phyloP scores from a whole-genome alignment of 805 yeast species.

The Candida methanosorbosa region DNA sequence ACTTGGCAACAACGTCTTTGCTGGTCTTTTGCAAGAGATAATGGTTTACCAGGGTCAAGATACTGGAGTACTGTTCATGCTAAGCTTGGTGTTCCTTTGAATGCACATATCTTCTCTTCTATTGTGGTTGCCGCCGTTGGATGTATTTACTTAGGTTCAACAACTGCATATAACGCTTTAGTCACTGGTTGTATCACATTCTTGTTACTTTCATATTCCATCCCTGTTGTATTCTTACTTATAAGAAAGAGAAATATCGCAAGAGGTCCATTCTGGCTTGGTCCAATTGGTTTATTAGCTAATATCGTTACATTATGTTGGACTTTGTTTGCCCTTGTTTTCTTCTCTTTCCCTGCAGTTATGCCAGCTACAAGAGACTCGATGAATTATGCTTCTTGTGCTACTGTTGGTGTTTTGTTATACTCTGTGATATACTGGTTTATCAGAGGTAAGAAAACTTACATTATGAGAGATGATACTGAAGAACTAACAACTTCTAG shows the following conservation, averaged over 20 bases:
- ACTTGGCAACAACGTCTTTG: conserved; percentile 63
- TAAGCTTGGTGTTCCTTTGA: conserved; percentile 44
- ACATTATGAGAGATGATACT: conserved; percentile 8
- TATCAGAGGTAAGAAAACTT: conserved; percentile 22
- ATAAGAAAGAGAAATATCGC: conserved; percentile 41
- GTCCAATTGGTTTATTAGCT: conserved; percentile 40
- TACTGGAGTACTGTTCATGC: conserved; percentile 41
- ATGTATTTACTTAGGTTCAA: conserved; percentile 55
- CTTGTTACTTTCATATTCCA: conserved; percentile 45
- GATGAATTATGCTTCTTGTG: conserved; percentile 64
- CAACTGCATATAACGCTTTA: conserved; percentile 60
- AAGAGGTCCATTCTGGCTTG: conserved; percentile 65
- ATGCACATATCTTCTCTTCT: conserved; percentile 50
- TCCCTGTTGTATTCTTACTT: conserved; percentile 44
- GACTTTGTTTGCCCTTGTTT: conserved; percentile 50
- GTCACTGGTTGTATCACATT: conserved; percentile 54
- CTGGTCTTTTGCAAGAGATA: conserved; percentile 64
- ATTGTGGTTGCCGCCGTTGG: conserved; percentile 46
- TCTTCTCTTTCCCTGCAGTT: conserved; percentile 56
- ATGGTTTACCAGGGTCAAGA: conserved; percentile 48
- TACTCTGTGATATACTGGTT: conserved; percentile 48
- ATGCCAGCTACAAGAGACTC: conserved; percentile 52
- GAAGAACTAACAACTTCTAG: background rate
- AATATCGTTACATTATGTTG: conserved; percentile 45
- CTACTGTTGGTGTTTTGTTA: conserved; percentile 35